Base-by-base conservation (phyloP, 768 basidiomycete genomes). In the Auricularia cornea region DNA sequence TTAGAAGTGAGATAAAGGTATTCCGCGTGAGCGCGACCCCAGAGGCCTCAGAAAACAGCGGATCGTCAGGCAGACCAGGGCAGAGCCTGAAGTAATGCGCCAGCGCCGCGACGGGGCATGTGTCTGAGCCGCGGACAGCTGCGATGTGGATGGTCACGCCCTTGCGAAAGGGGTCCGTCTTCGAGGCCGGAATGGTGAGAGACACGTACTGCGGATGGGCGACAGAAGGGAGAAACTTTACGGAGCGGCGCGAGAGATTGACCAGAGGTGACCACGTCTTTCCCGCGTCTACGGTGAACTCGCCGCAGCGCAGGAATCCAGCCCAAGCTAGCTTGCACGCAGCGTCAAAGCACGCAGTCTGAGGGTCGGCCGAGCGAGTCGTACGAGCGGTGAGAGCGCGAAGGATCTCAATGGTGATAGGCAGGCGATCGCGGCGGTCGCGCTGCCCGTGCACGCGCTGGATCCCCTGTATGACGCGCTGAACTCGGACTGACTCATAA, bases 101-200 rank as follows among this genome's bases (percentile, higher is more conserved):
- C 5, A 69, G 64, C 18, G 64, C 57, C 29, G 61, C 26, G 23
- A 69, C 60, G 3, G 68, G 51, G 59, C 52, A 31, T 29, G 66
- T 33, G 35, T 60, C 3, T 65, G 72, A 30, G 8, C 38, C 38
- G 51, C 40, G 57, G 5, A 66, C 70, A 4, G 64, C 62, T 1
- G 73, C 69, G 23, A 74, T 59, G 29, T 56, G 61, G 28, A 74
- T 67, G 6, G 67, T 60, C 44, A 72, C 66, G 2, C 73, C 71
- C 52, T 67, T 65, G 5, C 73, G 65, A 61, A 77, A 78, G 1
- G 74, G 75, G 66, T 77, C 74, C 2, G 75, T 77, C 61, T 78
- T 78, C 2, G 76, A 78, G 1, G 69, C 65, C 3, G 75, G 74
- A 1, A 78, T 66, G 11, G 68, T 69, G 41, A 76, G 66, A 14